A percentile compares a stretch with the other conserved stretches of the same genome.
Conservation (phyloP, 345 rosid genomes). For the Leavenworthia alabamica region DNA sequence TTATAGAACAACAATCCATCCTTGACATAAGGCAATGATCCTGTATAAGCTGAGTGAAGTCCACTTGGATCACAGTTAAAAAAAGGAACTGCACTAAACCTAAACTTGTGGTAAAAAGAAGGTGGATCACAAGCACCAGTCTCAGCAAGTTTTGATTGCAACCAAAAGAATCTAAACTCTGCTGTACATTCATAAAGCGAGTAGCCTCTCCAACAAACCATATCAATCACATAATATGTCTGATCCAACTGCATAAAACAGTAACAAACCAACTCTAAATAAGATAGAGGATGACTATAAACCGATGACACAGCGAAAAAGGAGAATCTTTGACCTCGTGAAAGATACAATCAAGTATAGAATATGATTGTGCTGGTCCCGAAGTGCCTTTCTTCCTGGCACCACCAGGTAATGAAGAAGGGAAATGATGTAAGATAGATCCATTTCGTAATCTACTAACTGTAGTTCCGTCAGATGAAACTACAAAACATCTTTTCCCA, state of each 20-base stretch:
- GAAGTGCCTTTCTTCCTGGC: conserved; percentile 54
- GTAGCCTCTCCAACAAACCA: conserved; percentile 92
- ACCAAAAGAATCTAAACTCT: conserved; percentile 92
- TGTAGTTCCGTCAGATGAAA: conserved; percentile 68
- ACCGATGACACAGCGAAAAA: neutral
- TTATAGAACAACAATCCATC: conserved; percentile 87
- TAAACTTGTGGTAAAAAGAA: conserved; percentile 60
- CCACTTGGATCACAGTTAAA: conserved; percentile 71
- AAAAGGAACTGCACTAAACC: conserved; percentile 53
- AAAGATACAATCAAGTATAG: conserved; percentile 87
- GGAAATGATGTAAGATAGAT: conserved; percentile 67
- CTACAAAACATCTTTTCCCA: conserved; percentile 86
- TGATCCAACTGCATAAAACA: conserved; percentile 56
- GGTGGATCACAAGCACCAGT: conserved; percentile 77
- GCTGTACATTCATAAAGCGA: conserved; percentile 83
- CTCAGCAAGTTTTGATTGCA: conserved; percentile 83
- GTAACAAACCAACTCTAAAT: conserved; percentile 6
- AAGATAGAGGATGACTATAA: neutral
- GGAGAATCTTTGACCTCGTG: conserved; percentile 56
- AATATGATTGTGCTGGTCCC: conserved; percentile 67
- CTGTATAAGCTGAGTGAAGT: conserved; percentile 55
- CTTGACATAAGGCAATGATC: conserved; percentile 57
- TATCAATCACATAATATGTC: conserved; percentile 86
- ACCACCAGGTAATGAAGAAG: conserved; percentile 82
- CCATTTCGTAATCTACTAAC: conserved; percentile 77